Evolutionary conservation across 2,329 filamentous ascomycete genomes (phyloP).

Genomic region (Verticillium alfalfae): DNA sequence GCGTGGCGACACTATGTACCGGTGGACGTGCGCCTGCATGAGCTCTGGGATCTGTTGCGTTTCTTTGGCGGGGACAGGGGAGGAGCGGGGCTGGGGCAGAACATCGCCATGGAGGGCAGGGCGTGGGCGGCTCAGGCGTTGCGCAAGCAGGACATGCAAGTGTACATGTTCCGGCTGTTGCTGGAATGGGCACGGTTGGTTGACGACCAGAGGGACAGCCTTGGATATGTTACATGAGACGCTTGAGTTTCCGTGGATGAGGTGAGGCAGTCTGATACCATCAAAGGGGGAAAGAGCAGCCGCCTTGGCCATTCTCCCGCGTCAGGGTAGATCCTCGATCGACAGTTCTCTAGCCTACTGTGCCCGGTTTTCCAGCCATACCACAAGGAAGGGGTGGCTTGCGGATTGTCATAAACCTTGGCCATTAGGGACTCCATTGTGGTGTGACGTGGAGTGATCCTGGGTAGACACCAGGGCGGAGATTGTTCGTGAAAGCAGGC

Average conservation of each 20-base stretch:
- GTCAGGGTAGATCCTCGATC: neutral
- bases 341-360: neutral
- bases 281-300: neutral
- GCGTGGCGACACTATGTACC: slow-evolving; percentile 81
- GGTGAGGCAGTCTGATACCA: neutral
- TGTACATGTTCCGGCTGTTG: slow-evolving; percentile 67
- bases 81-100: slow-evolving; percentile 40
- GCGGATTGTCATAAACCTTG: neutral
- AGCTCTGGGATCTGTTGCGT: slow-evolving; percentile 65
- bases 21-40: slow-evolving; percentile 67
- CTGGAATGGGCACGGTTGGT: slow-evolving; percentile 65
- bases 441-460: neutral
- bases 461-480: neutral
- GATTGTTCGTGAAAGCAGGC: neutral
- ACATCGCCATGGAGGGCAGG: slow-evolving; percentile 61
- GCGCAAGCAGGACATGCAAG: slow-evolving; percentile 65
- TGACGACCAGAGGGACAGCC: slow-evolving; percentile 43
- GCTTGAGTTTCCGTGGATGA: neutral
- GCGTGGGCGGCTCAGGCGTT: slow-evolving; percentile 55
- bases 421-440: neutral
- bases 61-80: slow-evolving; percentile 65
- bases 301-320: neutral
- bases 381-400: neutral
- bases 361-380: neutral
- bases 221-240: slow-evolving; percentile 20